Evolutionary conservation across 148 eudicot genomes (phyloP), one percentile per base, ranked within the genome.

Genomic region (Camellia lanceoleosa): DNA sequence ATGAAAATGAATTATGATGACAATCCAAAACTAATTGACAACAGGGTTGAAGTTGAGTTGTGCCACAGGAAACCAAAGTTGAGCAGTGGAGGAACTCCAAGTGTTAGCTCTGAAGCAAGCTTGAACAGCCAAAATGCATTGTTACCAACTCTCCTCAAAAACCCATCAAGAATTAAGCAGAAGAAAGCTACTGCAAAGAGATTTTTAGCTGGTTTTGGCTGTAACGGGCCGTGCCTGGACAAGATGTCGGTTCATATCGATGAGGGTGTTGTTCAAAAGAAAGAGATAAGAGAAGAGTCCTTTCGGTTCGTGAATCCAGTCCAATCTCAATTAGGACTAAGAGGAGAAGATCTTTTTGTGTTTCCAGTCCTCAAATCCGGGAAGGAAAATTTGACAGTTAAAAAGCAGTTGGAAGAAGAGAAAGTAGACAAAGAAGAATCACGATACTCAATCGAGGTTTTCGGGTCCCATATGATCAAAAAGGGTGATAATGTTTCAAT

Each of bases 361-460:
- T 84, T 85, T 56, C 87, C 82, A 19, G 68, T 87, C 62, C 84
- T 80, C 20, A 75, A 72, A 52, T 52, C 85, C 0, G 72, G 52
- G 9, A 15, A 49, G 16, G 16, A 74, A 66, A 55, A 75, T 80
- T 49, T 67, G 46, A 19, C 60, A 5, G 11, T 71, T 7, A 51
- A 56, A 23, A 46, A 80, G 70, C 64, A 49, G 44, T 7, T 61
- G 12, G 56, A 80, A 30, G 38, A 30, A 30, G 38, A 30, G 38
- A 30, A 30, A 74, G 52, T 58, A 44, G 83, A 76, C 38, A 30
- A 30, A 71, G 89, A 87, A 66, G 83, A 80, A 8, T 84, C 88
- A 14, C 76, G 95, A 63, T 82, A 84, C 20, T 90, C 97, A 15
- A 42, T 94, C 12, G 97, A 94, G 70, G 97, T 89, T 7, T 94